Base-by-base conservation (phyloP, 129 eudicot species). In the Arctium minus region DNA sequence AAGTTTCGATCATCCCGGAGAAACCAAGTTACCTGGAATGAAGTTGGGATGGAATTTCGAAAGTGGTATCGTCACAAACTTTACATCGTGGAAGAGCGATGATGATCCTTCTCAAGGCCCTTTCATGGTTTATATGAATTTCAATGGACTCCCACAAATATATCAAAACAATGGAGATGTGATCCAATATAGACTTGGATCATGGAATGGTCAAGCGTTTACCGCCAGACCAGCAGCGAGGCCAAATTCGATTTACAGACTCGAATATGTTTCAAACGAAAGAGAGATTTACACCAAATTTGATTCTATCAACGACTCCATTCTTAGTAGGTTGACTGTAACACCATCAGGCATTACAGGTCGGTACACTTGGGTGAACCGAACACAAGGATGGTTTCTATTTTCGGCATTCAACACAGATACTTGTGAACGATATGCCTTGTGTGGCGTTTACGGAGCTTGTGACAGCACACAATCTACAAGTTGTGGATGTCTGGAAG, bases 181-280 rank as follows among this genome's bases (percentile, higher is more conserved):
- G 6, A 22, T 67, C 32, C 12, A 5, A 11, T 67, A n/a, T 29
- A 44, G 90, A 64, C 15, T 38, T 3, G 90, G 90, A 15, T 83
- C 90, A 2, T 88, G 90, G 90, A 85, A 88, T 15, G 88, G 90
- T 10, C 12, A 48, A 6, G n/a, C 75, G 15, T 88, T 72, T 42
- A 88, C 79, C 2, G 88, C 82, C 15, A 6, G 53, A 37, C 53
- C 80, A 1, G 18, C 12, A 0, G 10, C 53, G 22, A 2, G 1
- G 6, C 53, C 68, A 0, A 62, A 30, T 5, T 3, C 50, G 5
- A 40, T 79, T 46, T 68, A 44, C 17, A 62, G 32, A 1, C 6
- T 9, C 6, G 67, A 18, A 2, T 33, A 56, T 38, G 85, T 81
- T 50, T 40, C 72, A 18, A 46, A 62, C 6, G 44, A 81, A 69